Conservation (phyloP, 2,329 filamentous ascomycete species). For the Trichocomaceae sp. region DNA sequence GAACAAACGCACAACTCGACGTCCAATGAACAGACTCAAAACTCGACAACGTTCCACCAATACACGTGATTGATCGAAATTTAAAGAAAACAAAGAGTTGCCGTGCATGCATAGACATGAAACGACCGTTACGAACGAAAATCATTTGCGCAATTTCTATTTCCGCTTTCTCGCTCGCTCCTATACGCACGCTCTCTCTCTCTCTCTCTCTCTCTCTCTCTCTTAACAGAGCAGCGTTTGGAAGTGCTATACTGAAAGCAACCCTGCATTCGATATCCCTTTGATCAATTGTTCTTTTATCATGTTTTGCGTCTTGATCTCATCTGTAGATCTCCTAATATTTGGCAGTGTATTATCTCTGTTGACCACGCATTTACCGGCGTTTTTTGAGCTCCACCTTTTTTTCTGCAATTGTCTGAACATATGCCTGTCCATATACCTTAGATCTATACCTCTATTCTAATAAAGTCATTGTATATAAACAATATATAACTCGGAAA, state of each 20-base stretch:
- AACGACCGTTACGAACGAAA: neutral
- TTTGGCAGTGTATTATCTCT: neutral
- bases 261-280: too few species aligned
- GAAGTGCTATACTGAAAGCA: neutral
- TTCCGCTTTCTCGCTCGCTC: too few species aligned
- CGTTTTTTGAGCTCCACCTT: neutral
- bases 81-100: neutral
- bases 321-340: neutral
- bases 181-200: too few species aligned
- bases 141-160: neutral
- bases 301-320: neutral
- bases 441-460: neutral
- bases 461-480: neutral
- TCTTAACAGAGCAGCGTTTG: neutral
- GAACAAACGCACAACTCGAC: too few species aligned
- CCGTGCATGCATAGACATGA: neutral
- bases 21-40: too few species aligned
- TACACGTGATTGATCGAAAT: neutral
- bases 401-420: neutral
- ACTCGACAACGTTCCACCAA: neutral
- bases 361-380: neutral
- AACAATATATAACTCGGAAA: neutral
- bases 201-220: neutral
- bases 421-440: neutral
- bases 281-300: neutral